phyloP scores from a whole-genome alignment of 2,329 filamentous ascomycete genomes.

The Exophiala calicioides region DNA sequence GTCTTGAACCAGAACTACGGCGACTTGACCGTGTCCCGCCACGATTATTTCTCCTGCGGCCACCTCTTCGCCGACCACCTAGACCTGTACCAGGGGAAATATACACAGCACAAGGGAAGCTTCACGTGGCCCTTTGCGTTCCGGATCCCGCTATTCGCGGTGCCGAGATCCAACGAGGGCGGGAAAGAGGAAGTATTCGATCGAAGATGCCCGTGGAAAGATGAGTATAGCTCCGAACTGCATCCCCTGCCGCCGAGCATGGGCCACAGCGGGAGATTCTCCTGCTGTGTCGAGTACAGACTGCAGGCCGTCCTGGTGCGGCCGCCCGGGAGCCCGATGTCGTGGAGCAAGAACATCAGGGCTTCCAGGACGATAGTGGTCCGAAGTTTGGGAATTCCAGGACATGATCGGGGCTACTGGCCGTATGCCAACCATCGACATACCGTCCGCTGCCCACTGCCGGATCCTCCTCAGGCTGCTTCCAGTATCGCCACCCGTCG shows the following conservation, averaged over 20 bases:
- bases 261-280: constrained; percentile 1
- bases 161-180: constrained; percentile 3
- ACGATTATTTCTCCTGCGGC: constrained; percentile 2
- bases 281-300: constrained; percentile 9
- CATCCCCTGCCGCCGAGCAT: constrained; percentile 22
- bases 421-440: constrained; percentile 11
- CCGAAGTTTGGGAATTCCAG: not conserved
- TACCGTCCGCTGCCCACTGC: not conserved
- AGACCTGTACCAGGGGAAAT: constrained; percentile 6
- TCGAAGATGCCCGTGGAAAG: constrained; percentile 12
- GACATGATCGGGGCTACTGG: not conserved
- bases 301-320: constrained; percentile 11
- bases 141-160: constrained; percentile 16
- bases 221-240: constrained; percentile 1
- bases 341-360: not conserved
- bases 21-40: constrained; percentile 9
- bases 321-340: not conserved
- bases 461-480: not conserved
- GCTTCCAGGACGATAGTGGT: not conserved
- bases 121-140: constrained; percentile 23
- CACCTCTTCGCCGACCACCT: constrained; percentile 16
- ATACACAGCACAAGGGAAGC: constrained; percentile 9
- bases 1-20: constrained; percentile 16
- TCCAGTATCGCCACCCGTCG: not conserved
- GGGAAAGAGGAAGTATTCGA: constrained; percentile 9